Conservation (phyloP, 2,329 filamentous ascomycete species). For the Scedosporium minutisporum region DNA sequence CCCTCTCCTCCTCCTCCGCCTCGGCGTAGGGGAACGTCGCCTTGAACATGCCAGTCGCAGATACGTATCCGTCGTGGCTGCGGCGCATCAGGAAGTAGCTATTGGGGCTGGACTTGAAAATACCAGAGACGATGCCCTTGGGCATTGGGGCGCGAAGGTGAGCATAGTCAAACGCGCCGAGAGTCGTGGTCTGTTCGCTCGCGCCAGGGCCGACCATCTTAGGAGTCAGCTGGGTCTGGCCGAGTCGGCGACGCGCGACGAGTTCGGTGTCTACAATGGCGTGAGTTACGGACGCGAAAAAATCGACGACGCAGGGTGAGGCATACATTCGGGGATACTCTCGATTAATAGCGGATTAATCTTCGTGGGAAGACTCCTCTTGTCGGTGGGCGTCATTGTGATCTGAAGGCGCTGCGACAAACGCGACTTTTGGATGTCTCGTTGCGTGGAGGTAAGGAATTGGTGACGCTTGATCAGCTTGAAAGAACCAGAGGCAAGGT, state of each 20-base stretch:
- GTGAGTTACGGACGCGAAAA: constrained; percentile 2
- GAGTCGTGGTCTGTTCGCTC: constrained; percentile 54
- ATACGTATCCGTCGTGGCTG: constrained; percentile 75
- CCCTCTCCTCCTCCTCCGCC: constrained; percentile 59
- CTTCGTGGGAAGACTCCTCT: constrained; percentile 42
- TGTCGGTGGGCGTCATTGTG: constrained; percentile 19
- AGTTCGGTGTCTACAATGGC: constrained; percentile 55
- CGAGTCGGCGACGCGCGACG: constrained; percentile 74
- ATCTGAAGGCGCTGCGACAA: constrained; percentile 1
- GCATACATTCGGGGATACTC: constrained; percentile 36
- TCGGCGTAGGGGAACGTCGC: constrained; percentile 75
- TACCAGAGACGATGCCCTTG: constrained; percentile 82
- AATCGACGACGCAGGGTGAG: not conserved
- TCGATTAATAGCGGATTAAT: constrained; percentile 55
- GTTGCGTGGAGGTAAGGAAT: not conserved
- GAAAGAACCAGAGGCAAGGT: not conserved
- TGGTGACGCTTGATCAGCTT: constrained; percentile 4
- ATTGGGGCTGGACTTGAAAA: constrained; percentile 81
- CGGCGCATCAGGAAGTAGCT: constrained; percentile 96
- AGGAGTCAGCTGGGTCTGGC: constrained; percentile 81
- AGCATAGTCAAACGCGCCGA: constrained; percentile 89
- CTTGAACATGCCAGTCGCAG: constrained; percentile 88
- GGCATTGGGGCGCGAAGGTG: constrained; percentile 88
- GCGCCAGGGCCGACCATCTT: constrained; percentile 71
- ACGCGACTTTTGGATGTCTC: not conserved